Conservation (phyloP, 129 eudicot genomes). For the Logfia minima region DNA sequence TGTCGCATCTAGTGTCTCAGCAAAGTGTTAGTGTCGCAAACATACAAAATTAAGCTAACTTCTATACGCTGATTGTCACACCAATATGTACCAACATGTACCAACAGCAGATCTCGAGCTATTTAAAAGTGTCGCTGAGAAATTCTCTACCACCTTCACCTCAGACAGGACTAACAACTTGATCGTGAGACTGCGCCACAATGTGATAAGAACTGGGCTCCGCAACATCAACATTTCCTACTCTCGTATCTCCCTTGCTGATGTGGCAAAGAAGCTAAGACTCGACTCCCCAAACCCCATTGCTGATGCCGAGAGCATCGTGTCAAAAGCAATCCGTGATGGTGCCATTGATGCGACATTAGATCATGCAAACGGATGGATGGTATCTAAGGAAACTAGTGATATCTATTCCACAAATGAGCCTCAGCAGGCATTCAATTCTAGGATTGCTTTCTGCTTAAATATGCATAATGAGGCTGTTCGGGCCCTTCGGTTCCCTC, state of each 20-base stretch:
- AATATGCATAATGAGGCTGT: slow-evolving; percentile 99
- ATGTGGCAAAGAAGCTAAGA: slow-evolving; percentile 81
- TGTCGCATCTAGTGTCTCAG: no score
- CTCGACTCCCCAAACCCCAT: slow-evolving; percentile 84
- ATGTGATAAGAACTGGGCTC: slow-evolving; percentile 92
- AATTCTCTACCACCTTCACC: slow-evolving; percentile 68
- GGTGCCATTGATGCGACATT: slow-evolving; percentile 95
- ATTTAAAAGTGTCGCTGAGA: slow-evolving; percentile 74
- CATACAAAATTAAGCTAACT: no score
- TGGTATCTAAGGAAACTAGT: slow-evolving; percentile 93
- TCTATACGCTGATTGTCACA: no score
- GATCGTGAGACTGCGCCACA: slow-evolving; percentile 91
- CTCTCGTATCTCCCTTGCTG: slow-evolving; percentile 87
- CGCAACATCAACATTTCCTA: slow-evolving; percentile 96
- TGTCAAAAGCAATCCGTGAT: slow-evolving; percentile 90
- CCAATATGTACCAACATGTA: no score
- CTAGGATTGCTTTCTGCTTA: slow-evolving; percentile 90
- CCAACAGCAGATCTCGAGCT: slow-evolving; percentile 89
- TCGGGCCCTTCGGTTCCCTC: slow-evolving; percentile 85
- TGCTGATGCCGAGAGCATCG: slow-evolving; percentile 97
- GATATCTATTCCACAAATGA: slow-evolving; percentile 96
- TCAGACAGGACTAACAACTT: slow-evolving; percentile 81
- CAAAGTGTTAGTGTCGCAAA: no score
- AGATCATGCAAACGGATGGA: slow-evolving; percentile 91
- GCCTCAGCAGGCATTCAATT: slow-evolving; percentile 89